These are phyloP conservation scores for Nigrospora sphaerica DNA, from an alignment of 2,329 filamentous ascomycete species.

Conservation along the genomic window DNA sequence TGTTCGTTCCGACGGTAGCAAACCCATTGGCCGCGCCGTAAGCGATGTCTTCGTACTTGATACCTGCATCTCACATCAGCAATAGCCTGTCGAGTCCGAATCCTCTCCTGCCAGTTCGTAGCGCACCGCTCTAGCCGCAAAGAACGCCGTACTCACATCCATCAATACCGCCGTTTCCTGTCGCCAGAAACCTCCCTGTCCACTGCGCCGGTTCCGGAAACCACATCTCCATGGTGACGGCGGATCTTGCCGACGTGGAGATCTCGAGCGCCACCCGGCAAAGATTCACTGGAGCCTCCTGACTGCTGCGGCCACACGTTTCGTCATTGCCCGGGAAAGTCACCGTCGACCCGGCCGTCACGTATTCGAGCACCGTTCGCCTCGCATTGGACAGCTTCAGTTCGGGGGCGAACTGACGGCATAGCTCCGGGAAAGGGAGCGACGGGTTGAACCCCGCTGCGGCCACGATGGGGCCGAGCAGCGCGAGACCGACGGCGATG, in stretches of 20 bases:
- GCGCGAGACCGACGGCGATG: too few relatives aligned
- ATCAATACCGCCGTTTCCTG: slow-evolving; percentile 39
- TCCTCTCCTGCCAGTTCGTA: neutral
- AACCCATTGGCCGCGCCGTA: slow-evolving; percentile 35
- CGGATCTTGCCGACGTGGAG: slow-evolving; percentile 26
- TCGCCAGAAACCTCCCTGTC: slow-evolving; percentile 36
- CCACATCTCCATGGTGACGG: slow-evolving; percentile 39
- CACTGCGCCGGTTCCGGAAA: slow-evolving; percentile 31
- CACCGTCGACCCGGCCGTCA: slow-evolving; percentile 9
- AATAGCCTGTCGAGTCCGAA: neutral
- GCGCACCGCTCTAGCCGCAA: too few relatives aligned
- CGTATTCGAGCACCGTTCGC: slow-evolving; percentile 10
- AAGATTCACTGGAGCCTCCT: slow-evolving; percentile 11
- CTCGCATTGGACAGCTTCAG: slow-evolving; percentile 4
- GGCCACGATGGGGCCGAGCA: too few relatives aligned
- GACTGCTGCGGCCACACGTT: slow-evolving; percentile 8
- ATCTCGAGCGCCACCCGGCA: slow-evolving; percentile 21
- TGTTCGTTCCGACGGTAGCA: slow-evolving; percentile 38
- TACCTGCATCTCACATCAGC: slow-evolving; percentile 17
- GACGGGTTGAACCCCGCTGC: too few relatives aligned
- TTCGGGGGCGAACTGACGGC: slow-evolving; percentile 8
- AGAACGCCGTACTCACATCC: slow-evolving; percentile 22
- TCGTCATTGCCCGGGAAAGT: slow-evolving; percentile 12
- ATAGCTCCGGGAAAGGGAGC: slow-evolving; percentile 5
- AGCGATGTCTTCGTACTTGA: slow-evolving; percentile 34